Base-by-base conservation (phyloP, 1,139 yeast genomes). In the Kurtzmaniella quercitrusa region DNA sequence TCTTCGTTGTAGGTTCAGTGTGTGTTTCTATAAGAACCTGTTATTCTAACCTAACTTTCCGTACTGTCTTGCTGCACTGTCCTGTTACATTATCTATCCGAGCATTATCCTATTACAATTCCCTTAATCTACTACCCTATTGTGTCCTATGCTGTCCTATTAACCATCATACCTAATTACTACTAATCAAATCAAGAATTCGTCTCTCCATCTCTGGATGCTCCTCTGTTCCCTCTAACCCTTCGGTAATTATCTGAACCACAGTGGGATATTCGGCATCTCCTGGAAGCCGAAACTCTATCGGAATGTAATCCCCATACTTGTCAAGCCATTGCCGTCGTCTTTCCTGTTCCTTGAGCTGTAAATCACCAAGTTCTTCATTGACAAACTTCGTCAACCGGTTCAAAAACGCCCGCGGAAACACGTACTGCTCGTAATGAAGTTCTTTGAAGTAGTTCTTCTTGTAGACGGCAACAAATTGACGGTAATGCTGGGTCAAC, bases 301-400 rank as follows among this genome's bases (percentile, higher is more conserved):
- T 62, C 3, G 78, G 78, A 9, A 72, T 70, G 46, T 66, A 72
- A 40, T 63, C 68, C 3, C 77, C 77, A 47, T 67, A 70, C 40
- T 65, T 63, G 3, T 55, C 52, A 24, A 70, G 54, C 78, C 78
- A 73, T 19, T 52, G 53, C 34, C 53, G 57, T 34, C 78, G 54
- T 48, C 75, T 54, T 31, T 62, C 63, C 7, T 54, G 49, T 50
- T 73, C 78, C 38, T 64, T 64, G 24, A 57, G 55, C 48, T 71
- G 75, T 37, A 71, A 49, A 38, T 53, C 54, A 38, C 58, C 54
- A 37, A 73, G 50, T 16, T 66, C 71, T 4, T 63, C 65, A 44
- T 66, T 63, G 19, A 73, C 54, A 46, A 70, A 69, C 5, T 60
- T 57, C 16, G 64, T 60, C 27, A 73, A 50, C 39, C 54, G 58